These are phyloP conservation scores for Colletotrichum spinosum DNA, from an alignment of 2,329 filamentous ascomycete species.

Conservation along the genomic window DNA sequence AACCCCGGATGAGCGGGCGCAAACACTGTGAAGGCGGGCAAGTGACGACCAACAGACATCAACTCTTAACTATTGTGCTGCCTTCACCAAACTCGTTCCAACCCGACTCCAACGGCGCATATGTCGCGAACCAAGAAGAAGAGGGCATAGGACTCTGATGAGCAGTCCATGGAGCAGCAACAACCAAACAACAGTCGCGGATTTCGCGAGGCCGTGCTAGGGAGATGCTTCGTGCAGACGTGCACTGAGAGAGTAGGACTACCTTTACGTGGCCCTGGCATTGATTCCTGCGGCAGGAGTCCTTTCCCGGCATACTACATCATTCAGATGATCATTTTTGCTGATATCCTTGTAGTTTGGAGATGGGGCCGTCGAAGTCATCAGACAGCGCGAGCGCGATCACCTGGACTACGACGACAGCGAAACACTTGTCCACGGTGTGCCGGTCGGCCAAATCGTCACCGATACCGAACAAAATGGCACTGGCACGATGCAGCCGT, in stretches of 20 bases:
- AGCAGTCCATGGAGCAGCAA: constrained; percentile 36
- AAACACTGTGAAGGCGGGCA: background rate
- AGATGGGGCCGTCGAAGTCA: constrained; percentile 45
- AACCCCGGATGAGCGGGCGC: constrained; percentile 4
- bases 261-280: background rate
- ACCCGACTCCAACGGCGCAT: constrained; percentile 10
- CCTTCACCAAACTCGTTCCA: constrained; percentile 1
- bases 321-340: background rate
- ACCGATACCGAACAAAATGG: constrained; percentile 13
- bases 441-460: constrained; percentile 30
- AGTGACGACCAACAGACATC: constrained; percentile 21
- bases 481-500: background rate
- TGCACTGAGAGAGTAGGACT: constrained; percentile 48
- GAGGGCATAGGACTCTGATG: constrained; percentile 32
- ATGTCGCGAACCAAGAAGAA: constrained; percentile 34
- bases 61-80: background rate
- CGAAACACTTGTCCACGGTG: constrained; percentile 27
- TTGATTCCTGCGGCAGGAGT: background rate
- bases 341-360: constrained; percentile 49
- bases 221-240: constrained; percentile 52
- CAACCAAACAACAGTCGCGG: constrained; percentile 27
- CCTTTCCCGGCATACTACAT: background rate
- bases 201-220: constrained; percentile 45
- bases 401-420: constrained; percentile 39
- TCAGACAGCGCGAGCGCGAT: constrained; percentile 50